Evolutionary conservation across 1,284 basidiomycete species (phyloP).

Genomic region (Neonothopanus nambi): DNA sequence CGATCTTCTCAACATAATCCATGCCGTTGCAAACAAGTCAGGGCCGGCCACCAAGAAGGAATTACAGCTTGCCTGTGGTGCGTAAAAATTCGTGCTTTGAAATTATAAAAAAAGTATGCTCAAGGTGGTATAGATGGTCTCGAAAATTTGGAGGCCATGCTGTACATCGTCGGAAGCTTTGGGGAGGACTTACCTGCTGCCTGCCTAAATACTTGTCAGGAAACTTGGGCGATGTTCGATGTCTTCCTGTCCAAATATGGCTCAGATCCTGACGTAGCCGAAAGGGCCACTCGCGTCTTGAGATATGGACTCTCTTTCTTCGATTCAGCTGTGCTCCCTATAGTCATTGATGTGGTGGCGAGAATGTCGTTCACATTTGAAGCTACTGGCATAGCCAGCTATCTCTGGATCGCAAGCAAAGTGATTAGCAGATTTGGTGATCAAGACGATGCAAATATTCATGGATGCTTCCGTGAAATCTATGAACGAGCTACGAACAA

Average conservation of each 20-base stretch:
- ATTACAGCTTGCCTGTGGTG: slow-evolving; percentile 62
- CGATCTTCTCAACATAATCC: slow-evolving; percentile 72
- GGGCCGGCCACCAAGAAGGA: slow-evolving; percentile 61
- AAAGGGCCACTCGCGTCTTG: slow-evolving; percentile 86
- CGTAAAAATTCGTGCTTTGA: slow-evolving; percentile 34
- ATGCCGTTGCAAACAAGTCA: slow-evolving; percentile 54
- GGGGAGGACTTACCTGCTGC: slow-evolving; percentile 79
- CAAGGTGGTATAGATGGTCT: slow-evolving; percentile 57
- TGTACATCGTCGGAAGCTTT: slow-evolving; percentile 78
- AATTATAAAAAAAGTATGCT: slow-evolving; percentile 11
- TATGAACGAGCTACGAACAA: slow-evolving; percentile 78
- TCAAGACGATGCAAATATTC: slow-evolving; percentile 53
- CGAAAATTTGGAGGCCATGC: slow-evolving; percentile 89
- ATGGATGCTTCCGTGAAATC: slow-evolving; percentile 58
- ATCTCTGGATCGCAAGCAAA: slow-evolving; percentile 94
- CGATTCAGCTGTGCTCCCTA: slow-evolving; percentile 62
- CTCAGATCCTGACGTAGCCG: slow-evolving; percentile 77
- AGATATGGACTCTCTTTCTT: slow-evolving; percentile 86
- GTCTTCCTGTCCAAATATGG: slow-evolving; percentile 80
- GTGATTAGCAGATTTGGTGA: slow-evolving; percentile 73
- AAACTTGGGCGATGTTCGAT: slow-evolving; percentile 87
- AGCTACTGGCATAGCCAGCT: slow-evolving; percentile 81
- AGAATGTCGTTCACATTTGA: slow-evolving; percentile 83
- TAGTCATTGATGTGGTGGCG: slow-evolving; percentile 72
- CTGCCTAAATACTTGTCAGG: slow-evolving; percentile 78